phyloP scores from a whole-genome alignment of 176 grass and related monocot genomes.

The Paspalum vaginatum region DNA sequence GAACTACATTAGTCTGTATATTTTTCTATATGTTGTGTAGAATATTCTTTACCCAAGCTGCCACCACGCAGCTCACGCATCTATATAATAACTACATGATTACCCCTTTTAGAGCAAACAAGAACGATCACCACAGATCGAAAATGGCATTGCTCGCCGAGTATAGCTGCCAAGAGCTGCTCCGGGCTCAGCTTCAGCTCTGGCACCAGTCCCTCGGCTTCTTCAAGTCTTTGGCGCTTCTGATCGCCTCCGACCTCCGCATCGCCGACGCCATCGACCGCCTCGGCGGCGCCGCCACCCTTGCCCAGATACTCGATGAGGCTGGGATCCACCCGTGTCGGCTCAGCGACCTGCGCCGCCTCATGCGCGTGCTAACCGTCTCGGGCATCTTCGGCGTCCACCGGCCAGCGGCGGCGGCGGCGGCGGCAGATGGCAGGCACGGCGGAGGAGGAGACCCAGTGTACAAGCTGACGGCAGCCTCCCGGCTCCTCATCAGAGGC shows the following conservation, averaged over 20 bases:
- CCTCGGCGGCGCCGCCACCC: background rate
- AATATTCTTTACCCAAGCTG: too few relatives aligned
- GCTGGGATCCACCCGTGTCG: background rate
- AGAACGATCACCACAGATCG: too few relatives aligned
- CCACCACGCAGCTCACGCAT: too few relatives aligned
- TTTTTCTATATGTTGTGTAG: too few relatives aligned
- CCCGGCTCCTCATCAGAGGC: background rate
- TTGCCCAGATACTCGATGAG: background rate
- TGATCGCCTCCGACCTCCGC: background rate
- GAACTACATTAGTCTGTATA: too few relatives aligned
- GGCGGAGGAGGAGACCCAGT: background rate
- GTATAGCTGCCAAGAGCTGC: conserved; percentile 4
- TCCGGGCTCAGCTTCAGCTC: background rate
- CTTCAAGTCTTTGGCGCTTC: background rate
- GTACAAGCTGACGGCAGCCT: background rate
- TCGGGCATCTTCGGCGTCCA: background rate
- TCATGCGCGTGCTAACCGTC: background rate
- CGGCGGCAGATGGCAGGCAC: background rate
- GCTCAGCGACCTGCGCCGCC: background rate
- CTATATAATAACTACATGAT: too few relatives aligned
- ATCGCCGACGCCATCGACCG: background rate
- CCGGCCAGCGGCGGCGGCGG: background rate
- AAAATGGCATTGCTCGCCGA: background rate
- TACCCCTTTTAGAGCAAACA: too few relatives aligned
- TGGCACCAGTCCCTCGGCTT: conserved; percentile 16